These are phyloP conservation scores for Coemansia sp. DNA, from an alignment of 371 early-diverging fungal genomes.

Conservation along the genomic window DNA sequence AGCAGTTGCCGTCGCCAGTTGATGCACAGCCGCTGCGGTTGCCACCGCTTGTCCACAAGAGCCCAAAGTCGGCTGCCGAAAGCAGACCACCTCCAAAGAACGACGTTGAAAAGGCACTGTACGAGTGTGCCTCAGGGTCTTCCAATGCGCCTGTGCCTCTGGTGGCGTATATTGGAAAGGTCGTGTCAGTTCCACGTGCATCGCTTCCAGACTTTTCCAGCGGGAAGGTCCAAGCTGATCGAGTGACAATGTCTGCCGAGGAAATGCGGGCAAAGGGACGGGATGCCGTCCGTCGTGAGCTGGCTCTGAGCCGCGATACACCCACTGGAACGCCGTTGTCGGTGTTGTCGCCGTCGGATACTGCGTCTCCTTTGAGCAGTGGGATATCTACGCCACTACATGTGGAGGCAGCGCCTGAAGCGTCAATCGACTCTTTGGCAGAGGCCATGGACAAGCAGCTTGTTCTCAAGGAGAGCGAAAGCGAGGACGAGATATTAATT, in stretches of 20 bases:
- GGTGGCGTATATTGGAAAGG: conserved; percentile 90
- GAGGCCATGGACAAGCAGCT: conserved; percentile 47
- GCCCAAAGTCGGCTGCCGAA: conserved; percentile 24
- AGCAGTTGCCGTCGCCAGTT: conserved; percentile 84
- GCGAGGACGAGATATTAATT: conserved; percentile 61
- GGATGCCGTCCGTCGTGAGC: conserved; percentile 45
- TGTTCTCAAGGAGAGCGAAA: conserved; percentile 39
- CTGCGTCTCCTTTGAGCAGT: conserved; percentile 11
- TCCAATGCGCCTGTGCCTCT: conserved; percentile 55
- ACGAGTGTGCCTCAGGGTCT: conserved; percentile 56
- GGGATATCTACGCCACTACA: conserved; percentile 39
- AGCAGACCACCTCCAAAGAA: conserved; percentile 51
- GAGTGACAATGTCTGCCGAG: conserved; percentile 76
- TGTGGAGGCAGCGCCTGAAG: conserved; percentile 7
- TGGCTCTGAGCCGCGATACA: conserved; percentile 25
- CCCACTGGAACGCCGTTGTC: conserved; percentile 22
- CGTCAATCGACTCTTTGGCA: conserved; percentile 19
- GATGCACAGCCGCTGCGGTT: conserved; percentile 79
- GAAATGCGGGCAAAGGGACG: conserved; percentile 85
- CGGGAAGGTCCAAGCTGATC: conserved; percentile 52
- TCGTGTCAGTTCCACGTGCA: conserved; percentile 79
- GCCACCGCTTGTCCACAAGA: conserved; percentile 73
- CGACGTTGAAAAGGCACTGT: conserved; percentile 63
- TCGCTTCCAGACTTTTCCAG: conserved; percentile 63
- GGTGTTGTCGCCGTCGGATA: conserved; percentile 6